Base-by-base conservation (phyloP, 306 rosid species). In the Rosa persica region DNA sequence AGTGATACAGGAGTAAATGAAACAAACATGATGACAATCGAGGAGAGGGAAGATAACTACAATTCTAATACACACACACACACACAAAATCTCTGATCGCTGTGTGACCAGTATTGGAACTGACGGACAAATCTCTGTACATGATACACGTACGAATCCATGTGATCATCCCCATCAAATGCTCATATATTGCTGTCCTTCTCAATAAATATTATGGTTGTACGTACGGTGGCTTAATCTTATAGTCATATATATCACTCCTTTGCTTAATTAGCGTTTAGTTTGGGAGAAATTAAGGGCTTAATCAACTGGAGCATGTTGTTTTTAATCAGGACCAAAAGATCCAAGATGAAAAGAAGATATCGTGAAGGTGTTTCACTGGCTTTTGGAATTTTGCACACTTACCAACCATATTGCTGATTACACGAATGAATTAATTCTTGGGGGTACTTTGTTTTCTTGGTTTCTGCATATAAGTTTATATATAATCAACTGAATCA, bases 111-210 rank as follows among this genome's bases (percentile, higher is more conserved):
- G 4, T 27, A 4, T 13, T 5, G 6, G 38, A 61, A 27, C 39
- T 61, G 67, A 60, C 12, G 5, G 27, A 60, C 36, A 60, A 12
- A 60, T 22, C 38, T 25, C 11, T 46, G 75, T 46, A 22, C 7
- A 12, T 0, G 43, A 49, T 30, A 51, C 17, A 17, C 55, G 60
- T 54, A 36, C 15, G 36, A 73, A 66, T 55, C 66, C 76, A 73
- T 52, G 66, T 73, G 76, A 73, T 12, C 34, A 38, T 36, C 12
- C 38, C 67, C 67, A n/a, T 36, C 67, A 54, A 34, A 34, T 72
- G 44, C 20, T 51, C 47, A 52, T n/a, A n/a, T n/a, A n/a, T 34
- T 52, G 6, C 15, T 52, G 66, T 36, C 27, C 66, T 34, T 36
- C 48, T 12, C 48, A 34, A 19, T 54, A 2, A 52, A 30, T 34